These are phyloP conservation scores for Trichosanthes truncata DNA, from an alignment of 306 rosid genomes.

Conservation along the genomic window DNA sequence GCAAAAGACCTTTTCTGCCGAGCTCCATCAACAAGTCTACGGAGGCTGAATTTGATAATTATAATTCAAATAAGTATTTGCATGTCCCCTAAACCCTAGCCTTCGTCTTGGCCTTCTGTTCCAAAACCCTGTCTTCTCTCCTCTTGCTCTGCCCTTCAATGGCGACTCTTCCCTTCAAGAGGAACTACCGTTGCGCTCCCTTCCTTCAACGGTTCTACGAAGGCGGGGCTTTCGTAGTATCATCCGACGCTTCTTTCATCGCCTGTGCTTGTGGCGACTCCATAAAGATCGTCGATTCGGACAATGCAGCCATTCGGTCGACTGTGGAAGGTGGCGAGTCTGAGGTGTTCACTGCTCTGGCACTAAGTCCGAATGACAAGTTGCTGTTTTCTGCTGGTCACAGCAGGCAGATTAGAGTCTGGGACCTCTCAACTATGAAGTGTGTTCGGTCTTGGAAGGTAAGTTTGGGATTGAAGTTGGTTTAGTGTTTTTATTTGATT, in stretches of 20 bases:
- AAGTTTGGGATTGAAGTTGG: background rate
- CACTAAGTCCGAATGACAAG: constrained; percentile 56
- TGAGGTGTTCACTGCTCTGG: constrained; percentile 61
- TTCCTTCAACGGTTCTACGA: constrained; percentile 73
- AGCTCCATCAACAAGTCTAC: background rate
- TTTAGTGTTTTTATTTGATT: background rate
- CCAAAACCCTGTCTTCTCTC: background rate
- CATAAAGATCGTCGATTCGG: constrained; percentile 65
- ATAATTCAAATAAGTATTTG: background rate
- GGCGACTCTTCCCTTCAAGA: constrained; percentile 49
- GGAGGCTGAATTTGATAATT: too few species aligned
- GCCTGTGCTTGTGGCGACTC: constrained; percentile 68
- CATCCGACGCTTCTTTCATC: constrained; percentile 71
- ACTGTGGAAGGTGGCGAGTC: constrained; percentile 66
- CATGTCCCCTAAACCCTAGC: background rate
- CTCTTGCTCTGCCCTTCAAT: constrained; percentile 8
- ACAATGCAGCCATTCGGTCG: constrained; percentile 51
- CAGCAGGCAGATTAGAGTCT: constrained; percentile 72
- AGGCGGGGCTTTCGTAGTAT: constrained; percentile 72
- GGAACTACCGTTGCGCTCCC: constrained; percentile 56
- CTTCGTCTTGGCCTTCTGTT: background rate
- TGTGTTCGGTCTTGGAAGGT: constrained; percentile 95
- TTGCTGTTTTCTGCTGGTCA: constrained; percentile 68
- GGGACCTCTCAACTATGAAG: constrained; percentile 72
- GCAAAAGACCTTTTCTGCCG: background rate